Base-by-base conservation (phyloP, 208 protist species). In the Acanthamoeba culbertsoni region DNA sequence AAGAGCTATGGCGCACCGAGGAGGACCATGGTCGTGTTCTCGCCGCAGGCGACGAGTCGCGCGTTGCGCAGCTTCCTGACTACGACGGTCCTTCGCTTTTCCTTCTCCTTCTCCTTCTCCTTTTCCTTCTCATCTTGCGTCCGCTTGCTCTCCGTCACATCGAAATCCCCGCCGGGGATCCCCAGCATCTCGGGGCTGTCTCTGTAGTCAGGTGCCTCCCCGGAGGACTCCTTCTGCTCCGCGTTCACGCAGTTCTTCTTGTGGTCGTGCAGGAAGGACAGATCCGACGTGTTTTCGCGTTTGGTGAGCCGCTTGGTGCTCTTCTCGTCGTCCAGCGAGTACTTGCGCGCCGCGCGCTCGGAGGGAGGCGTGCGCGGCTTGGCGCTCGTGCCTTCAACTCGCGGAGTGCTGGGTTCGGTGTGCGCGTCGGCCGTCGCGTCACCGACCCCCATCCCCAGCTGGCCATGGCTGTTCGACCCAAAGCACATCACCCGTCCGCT, bases 1-100 rank as follows among this genome's bases (percentile, higher is more conserved):
- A n/a, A n/a, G n/a, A n/a, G n/a, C n/a, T n/a, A n/a, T n/a, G n/a
- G n/a, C 59, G 68, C 28, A 79, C 68, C 68, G 37, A 82, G 71
- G n/a, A 82, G 71, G 42, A 82, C 42, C 71, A 82, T 82, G 18
- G 71, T 82, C 4, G 42, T 82, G 43, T 82, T 82, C 42, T 82
- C 68, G 8, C 68, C 68, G 68, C 68, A 79, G 37, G 68, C 42
- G 40, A 79, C 68, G 20, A 79, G 68, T 7, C 68, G 20, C 68
- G 48, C 68, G 26, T 48, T 14, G 18, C 68, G 20, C 40, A 79
- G 68, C 37, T 79, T 79, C 33, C 33, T 43, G 33, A 40, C 68
- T 18, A 79, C 37, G 37, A 79, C 33, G 1, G 48, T 20, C 26
- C 42, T 79, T 7, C 68, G 68, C 68, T 48, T 48, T n/a, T 79